Base-by-base conservation (phyloP, 495 filamentous ascomycete species). In the Neurospora sp. region DNA sequence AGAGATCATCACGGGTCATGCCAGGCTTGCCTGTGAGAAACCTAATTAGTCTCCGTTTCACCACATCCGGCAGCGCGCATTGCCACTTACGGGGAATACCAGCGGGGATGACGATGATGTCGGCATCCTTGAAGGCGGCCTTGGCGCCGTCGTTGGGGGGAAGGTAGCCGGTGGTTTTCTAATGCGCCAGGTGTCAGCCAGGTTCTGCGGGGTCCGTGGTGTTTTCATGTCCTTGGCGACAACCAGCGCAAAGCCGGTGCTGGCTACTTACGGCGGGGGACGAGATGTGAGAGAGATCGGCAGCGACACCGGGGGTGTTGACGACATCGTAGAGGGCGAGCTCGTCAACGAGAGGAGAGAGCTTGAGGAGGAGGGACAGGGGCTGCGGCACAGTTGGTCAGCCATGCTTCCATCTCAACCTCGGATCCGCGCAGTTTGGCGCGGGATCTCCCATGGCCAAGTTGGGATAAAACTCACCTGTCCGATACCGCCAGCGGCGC, bases 1-100 rank as follows among this genome's bases (percentile, higher is more conserved):
- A 99, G 71, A 99, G 93, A 78, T 98, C 94, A 79, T 99, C 96
- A 86, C 96, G 94, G 81, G 91, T 97, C 96, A 99, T 99, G 79
- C 96, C 96, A 73, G 96, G 96, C 87, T 98, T 98, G 83, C 95
- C 95, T 98, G 75, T 71, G 12, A 12, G 27, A 35, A 69, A 70
- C 74, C 16, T n/a, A 14, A 12, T 69, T 39, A 71, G 71, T 75
- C 38, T 73, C 41, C 16, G 14, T n/a, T 71, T 38, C 71, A 75
- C 73, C 69, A 72, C 61, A 41, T 69, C 73, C 69, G 31, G 44
- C 4, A 10, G 1, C 40, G 40, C 22, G 39, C 18, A 40, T 38
- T 39, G 70, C 37, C 53, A 87, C 95, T 78, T 82, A 96, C 96
- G 94, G 78, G 96, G 96, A 87, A 99, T 96, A 76, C 96, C 96